Base-by-base conservation (phyloP, 2,329 filamentous ascomycete species). In the Hypoxylon sp. region DNA sequence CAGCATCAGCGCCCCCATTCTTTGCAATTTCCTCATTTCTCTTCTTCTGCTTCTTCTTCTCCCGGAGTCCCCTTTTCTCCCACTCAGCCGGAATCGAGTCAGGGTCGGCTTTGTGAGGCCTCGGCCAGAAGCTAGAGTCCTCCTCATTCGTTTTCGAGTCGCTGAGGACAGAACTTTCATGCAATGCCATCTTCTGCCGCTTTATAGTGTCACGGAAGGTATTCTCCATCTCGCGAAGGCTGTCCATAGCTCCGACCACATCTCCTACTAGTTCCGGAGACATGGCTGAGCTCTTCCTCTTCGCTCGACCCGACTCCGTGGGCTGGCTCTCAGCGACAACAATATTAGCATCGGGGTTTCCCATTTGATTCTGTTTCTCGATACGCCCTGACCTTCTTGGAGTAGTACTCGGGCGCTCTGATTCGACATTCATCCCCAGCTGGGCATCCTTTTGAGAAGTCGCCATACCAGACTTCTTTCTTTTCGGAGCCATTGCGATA, bases 181-280 rank as follows among this genome's bases (percentile, higher is more conserved):
- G 78, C 2, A 87, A 67, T n/a, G 81, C 81, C 0, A 81, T 70
- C 34, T 84, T 83, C 65, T 86, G 83, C 21, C 74, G 78, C 61
- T 83, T 82, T 8, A 81, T 79, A 5, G 78, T 78, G 3, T 75
- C 77, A 27, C 80, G 79, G 2, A 87, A 72, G n/a, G 77, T 76
- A 14, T 79, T 74, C 47, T 86, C 84, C 82, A 86, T 85, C 68
- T 83, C 78, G 4, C 78, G 80, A 25, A 86, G 75, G n/a, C 79
- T 77, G 21, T 58, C 45, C 27, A 65, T 54, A 11, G 59, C 67
- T 32, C 19, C 61, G n/a, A 78, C 82, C 2, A 76, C 67, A 7
- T 81, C 73, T 19, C 27, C 64, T 5, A 84, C 76, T 1, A 74
- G 75, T 8, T 77, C 72, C 1, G 63, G 62, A n/a, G n/a, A n/a